Conservation (phyloP, 306 rosid genomes). For the Quercus bicolor region DNA sequence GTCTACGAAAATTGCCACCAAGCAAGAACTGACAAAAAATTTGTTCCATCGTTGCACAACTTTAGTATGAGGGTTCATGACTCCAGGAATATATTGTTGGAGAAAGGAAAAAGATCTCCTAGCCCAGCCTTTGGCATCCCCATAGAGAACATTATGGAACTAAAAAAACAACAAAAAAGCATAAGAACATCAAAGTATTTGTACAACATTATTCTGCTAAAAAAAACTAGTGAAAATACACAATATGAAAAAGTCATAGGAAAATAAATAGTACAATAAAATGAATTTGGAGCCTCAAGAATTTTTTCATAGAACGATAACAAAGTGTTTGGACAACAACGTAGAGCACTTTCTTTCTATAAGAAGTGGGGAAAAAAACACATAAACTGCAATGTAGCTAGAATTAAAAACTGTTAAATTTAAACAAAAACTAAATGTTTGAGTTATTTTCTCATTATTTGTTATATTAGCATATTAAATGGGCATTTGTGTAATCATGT, state of each 20-base stretch:
- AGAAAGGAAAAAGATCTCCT: constrained; percentile 48
- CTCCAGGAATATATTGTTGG: constrained; percentile 56
- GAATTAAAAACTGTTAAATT: too few species aligned
- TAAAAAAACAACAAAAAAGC: constrained; percentile 24
- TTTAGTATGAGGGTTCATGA: constrained; percentile 79
- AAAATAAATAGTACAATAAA: not conserved
- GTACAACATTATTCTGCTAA: not conserved
- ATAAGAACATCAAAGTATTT: constrained; percentile 15
- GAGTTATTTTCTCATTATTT: too few species aligned
- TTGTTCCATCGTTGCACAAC: constrained; percentile 73
- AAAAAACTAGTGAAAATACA: not conserved
- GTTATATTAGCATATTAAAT: too few species aligned
- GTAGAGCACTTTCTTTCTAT: not conserved
- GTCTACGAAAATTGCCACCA: constrained; percentile 68
- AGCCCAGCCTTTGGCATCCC: constrained; percentile 76
- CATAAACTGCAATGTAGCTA: too few species aligned
- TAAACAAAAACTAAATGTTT: too few species aligned
- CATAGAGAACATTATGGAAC: constrained; percentile 67
- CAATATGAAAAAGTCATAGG: not conserved
- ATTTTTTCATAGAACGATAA: not conserved
- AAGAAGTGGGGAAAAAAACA: too few species aligned
- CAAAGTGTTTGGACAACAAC: not conserved
- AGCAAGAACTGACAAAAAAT: constrained; percentile 63
- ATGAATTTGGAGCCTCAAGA: not conserved
- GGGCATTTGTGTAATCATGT: too few species aligned